phyloP scores from a whole-genome alignment of 2,329 filamentous ascomycete genomes.

The Lasiodiplodia sp. region DNA sequence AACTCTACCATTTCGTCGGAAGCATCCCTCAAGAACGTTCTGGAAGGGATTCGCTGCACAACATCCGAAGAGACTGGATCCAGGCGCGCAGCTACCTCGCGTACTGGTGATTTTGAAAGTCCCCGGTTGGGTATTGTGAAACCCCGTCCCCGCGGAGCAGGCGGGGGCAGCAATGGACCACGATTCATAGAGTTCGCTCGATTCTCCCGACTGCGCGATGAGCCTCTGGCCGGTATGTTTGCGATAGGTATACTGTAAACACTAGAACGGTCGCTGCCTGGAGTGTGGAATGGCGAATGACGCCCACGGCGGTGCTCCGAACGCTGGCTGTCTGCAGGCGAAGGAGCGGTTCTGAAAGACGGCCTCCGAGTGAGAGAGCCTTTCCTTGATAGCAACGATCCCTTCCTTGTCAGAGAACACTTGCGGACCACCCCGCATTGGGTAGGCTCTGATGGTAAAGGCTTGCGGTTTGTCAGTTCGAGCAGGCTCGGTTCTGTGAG shows the following conservation, averaged over 20 bases:
- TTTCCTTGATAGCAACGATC: conserved; percentile 37
- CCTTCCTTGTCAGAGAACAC: conserved; percentile 43
- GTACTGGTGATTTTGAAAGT: conserved; percentile 58
- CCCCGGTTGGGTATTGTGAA: conserved; percentile 54
- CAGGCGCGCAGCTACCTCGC: conserved; percentile 49
- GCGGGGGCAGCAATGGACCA: conserved; percentile 34
- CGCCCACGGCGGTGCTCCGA: conserved; percentile 17
- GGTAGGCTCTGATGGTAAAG: conserved; percentile 32
- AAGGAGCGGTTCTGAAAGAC: conserved; percentile 44
- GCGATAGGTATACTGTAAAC: conserved; percentile 55
- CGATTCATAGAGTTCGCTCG: conserved; percentile 35
- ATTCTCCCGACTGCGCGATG: conserved; percentile 46
- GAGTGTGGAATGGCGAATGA: conserved; percentile 33
- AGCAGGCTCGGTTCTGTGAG: conserved; percentile 57
- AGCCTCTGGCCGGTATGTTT: conserved; percentile 55
- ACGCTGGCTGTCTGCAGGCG: conserved; percentile 40
- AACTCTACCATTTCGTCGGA: conserved; percentile 59
- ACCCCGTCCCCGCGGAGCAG: conserved; percentile 38
- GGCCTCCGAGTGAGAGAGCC: conserved; percentile 31
- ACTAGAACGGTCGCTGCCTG: conserved; percentile 50
- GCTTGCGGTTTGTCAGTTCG: conserved; percentile 44
- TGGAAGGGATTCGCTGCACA: conserved; percentile 53
- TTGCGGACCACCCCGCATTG: conserved; percentile 36
- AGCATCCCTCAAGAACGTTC: conserved; percentile 57
- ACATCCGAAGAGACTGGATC: conserved; percentile 54